Evolutionary conservation across 2,329 filamentous ascomycete genomes (phyloP).

Genomic region (Penicillium sp.): DNA sequence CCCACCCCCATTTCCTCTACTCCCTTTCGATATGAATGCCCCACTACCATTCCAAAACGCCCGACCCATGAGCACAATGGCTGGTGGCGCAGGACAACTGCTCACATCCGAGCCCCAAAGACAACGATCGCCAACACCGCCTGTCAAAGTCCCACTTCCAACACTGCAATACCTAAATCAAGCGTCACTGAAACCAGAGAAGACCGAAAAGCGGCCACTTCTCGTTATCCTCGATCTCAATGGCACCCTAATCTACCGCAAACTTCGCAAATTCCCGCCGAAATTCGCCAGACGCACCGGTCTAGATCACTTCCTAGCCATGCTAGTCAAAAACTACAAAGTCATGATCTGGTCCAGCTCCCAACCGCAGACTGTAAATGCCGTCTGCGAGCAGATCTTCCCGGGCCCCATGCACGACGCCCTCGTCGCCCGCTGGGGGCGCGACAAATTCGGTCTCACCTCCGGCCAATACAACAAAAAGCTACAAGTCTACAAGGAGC

Average conservation of each 20-base stretch:
- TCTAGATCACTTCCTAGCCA: slow-evolving; percentile 66
- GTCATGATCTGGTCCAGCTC: slow-evolving; percentile 94
- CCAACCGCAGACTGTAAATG: slow-evolving; percentile 65
- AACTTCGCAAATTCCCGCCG: slow-evolving; percentile 49
- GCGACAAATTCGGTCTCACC: slow-evolving; percentile 71
- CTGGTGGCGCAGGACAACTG: slow-evolving; percentile 1
- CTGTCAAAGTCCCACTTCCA: slow-evolving; percentile 51
- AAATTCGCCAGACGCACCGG: slow-evolving; percentile 66
- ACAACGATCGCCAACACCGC: slow-evolving; percentile 11
- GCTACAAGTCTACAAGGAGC: slow-evolving; percentile 86
- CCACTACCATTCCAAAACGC: slow-evolving; percentile 10
- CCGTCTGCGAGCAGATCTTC: slow-evolving; percentile 60
- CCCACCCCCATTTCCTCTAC: slow-evolving; percentile 7
- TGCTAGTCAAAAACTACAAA: slow-evolving; percentile 69
- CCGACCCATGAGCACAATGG: slow-evolving; percentile 18
- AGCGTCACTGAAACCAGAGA: slow-evolving; percentile 46
- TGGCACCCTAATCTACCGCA: slow-evolving; percentile 79
- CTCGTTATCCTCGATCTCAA: slow-evolving; percentile 91
- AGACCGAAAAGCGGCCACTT: slow-evolving; percentile 56
- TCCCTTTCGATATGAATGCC: slow-evolving; percentile 8
- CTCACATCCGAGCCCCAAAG: slow-evolving; percentile 1
- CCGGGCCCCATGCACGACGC: slow-evolving; percentile 49
- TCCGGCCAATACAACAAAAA: slow-evolving; percentile 62
- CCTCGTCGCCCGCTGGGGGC: slow-evolving; percentile 71
- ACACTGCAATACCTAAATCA: slow-evolving; percentile 59